These are phyloP conservation scores for Borovskyia barvae DNA, from an alignment of 208 protist genomes.

Conservation along the genomic window DNA sequence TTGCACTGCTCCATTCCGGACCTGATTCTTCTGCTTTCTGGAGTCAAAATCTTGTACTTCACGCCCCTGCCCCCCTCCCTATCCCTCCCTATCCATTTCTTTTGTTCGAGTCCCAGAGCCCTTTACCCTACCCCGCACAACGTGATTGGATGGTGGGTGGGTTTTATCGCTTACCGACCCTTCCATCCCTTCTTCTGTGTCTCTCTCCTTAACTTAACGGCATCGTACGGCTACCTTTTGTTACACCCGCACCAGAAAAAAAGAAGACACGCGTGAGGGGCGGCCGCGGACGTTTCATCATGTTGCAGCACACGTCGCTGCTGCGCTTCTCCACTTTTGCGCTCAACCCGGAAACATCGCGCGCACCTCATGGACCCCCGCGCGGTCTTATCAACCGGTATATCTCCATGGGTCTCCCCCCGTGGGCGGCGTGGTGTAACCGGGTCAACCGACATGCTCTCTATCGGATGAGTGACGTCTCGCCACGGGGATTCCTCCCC, in stretches of 20 bases:
- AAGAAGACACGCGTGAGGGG: not conserved
- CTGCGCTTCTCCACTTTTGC: constrained; percentile 77
- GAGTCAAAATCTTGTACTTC: no score
- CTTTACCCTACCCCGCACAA: not conserved
- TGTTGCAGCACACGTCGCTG: constrained; percentile 29
- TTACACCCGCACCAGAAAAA: no score
- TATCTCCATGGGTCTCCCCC: constrained; percentile 87
- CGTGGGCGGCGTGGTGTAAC: constrained; percentile 91
- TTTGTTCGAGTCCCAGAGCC: not conserved
- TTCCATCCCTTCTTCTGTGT: not conserved
- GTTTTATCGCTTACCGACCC: not conserved
- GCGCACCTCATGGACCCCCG: constrained; percentile 74
- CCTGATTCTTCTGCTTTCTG: no score
- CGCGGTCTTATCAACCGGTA: constrained; percentile 89
- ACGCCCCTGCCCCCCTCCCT: no score
- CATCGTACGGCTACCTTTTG: no score
- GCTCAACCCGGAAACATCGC: constrained; percentile 80
- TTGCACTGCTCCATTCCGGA: no score
- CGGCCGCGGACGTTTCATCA: not conserved
- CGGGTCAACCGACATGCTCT: constrained; percentile 78
- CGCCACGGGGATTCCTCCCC: constrained; percentile 68
- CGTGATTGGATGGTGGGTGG: no score
- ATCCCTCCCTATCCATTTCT: no score
- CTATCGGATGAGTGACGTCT: constrained; percentile 87
- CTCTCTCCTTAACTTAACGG: no score